Base-by-base conservation (phyloP, 2,329 filamentous ascomycete species). In the Phaeosphaeriaceae sp. region DNA sequence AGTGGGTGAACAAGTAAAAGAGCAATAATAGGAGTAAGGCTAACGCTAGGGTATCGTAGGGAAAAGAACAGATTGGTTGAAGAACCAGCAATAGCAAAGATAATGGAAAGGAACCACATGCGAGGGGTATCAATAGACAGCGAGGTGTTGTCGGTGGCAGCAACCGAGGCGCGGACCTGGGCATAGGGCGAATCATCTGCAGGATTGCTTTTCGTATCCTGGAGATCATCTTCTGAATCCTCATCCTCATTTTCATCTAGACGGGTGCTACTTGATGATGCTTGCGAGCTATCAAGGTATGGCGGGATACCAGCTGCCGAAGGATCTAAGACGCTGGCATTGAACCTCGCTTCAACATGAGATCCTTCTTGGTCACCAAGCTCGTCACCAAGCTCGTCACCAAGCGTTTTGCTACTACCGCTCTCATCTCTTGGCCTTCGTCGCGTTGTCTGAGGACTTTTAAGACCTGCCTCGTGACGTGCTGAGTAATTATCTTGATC, bases 1-100 rank as follows among this genome's bases (percentile, higher is more conserved):
- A 95, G 82, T 2, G 91, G 91, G 67, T 94, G 91, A 38, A 92
- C 90, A 48, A 96, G 84, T 50, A 95, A 79, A 64, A 94, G 80
- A 23, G 90, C 90, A 76, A 96, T 95, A 59, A 96, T 89, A 32
- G 90, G 90, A 17, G 90, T 93, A 66, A 95, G 93, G 52, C 89
- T 88, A 71, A 95, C 90, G 72, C 90, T 94, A 21, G 91, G 91
- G 79, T 94, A 95, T 82, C 91, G 83, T 69, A 95, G 79, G 29
- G 90, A 92, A 78, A 95, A 96, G 77, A 95, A 94, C 33, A 95
- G 77, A 72, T 94, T 94, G 17, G 89, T 91, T 2, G 88, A 89
- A 38, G 90, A 93, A 53, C 90, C 90, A 32, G 92, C 82, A 30
- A 94, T 80, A 7, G 90, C 87, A 71, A 94, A 94, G 8, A 94